Evolutionary conservation across 176 grass and related monocot genomes (phyloP), one percentile per base, ranked within the genome.

Genomic region (Elaeis guineensis): DNA sequence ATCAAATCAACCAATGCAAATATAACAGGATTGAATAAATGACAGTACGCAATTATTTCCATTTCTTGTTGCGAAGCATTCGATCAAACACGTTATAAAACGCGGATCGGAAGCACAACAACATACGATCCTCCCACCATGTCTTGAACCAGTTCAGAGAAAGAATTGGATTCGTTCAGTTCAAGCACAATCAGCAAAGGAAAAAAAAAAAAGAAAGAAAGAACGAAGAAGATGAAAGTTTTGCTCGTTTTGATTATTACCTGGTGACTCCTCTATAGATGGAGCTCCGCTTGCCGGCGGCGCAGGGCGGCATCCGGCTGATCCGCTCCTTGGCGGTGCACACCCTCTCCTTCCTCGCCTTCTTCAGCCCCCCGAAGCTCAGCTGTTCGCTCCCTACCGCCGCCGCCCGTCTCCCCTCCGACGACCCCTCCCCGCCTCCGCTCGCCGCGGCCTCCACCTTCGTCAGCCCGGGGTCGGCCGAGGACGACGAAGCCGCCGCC

Each of bases 321-420:
- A 98, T 98, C 69, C 94, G 79, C 60, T 98, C 94, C 89, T 98
- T 98, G 64, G 94, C 94, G 49, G 88, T 98, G 65, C 94, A 98
- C 21, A 81, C 82, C 51, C 93, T 78, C 67, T 98, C 94, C 84
- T 98, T 98, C 48, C 88, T 72, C 17, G 67, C 54, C 76, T 69
- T 85, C 88, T 86, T 92, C 14, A 73, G 84, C 16, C 69, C 62
- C 20, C 64, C 54, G 32, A 74, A 28, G 74, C 66, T 52, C 69
- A 30, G 67, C 50, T 67, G 74, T 58, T 78, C 74, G 29, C 15
- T 17, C 63, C 54, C 63, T 59, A 19, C 72, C 22, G 6, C 69
- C 50, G 5, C 65, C 61, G 29, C 58, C 23, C 0, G 51, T 19
- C 22, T 21, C 2, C 30, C 53, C 15, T 59, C n/a, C 58, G 25